Base-by-base conservation (phyloP, 2,329 filamentous ascomycete species). In the Lasiodiplodia gonubiensis region DNA sequence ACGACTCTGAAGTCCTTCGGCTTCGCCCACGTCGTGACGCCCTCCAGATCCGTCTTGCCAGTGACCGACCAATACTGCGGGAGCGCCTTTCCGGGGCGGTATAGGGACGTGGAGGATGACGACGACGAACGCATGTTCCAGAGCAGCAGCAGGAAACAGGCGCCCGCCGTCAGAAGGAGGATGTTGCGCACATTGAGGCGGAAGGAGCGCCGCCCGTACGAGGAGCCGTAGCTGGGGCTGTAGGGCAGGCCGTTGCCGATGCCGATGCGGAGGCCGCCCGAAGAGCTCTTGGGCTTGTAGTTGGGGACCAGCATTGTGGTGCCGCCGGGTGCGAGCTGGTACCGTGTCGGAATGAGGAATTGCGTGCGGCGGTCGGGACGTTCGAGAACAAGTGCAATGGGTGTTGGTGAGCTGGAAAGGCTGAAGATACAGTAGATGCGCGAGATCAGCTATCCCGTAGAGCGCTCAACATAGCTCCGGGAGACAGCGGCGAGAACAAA, bases 51-150 rank as follows among this genome's bases (percentile, higher is more conserved):
- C 12, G 67, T 68, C 69, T 72, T 73, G 23, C 70, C 81, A 77
- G 69, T 84, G 80, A 25, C 83, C 74, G 25, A 74, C 79, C 46
- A 85, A 77, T 71, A 80, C 77, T 76, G 80, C 78, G 42, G 69
- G 8, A 70, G 49, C 14, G 39, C 46, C 35, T 59, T 37, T 21
- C 35, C 27, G 6, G 65, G 23, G 10, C 11, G 14, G 49, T 61
- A 49, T 3, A 35, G 33, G 11, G 35, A 46, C 5, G 63, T 4
- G 3, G 37, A 23, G 10, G 64, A 12, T 14, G 39, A n/a, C 16
- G 54, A 30, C 18, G 54, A 25, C 12, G 30, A 51, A 21, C 55
- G 54, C 54, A 42, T 42, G 55, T 67, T 60, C 65, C 65, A 67
- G 42, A 67, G 53, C 14, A 67, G 65, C 33, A 67, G 46, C n/a